These are phyloP conservation scores for Pyricularia sp. DNA, from an alignment of 2,329 filamentous ascomycete genomes.

Conservation along the genomic window DNA sequence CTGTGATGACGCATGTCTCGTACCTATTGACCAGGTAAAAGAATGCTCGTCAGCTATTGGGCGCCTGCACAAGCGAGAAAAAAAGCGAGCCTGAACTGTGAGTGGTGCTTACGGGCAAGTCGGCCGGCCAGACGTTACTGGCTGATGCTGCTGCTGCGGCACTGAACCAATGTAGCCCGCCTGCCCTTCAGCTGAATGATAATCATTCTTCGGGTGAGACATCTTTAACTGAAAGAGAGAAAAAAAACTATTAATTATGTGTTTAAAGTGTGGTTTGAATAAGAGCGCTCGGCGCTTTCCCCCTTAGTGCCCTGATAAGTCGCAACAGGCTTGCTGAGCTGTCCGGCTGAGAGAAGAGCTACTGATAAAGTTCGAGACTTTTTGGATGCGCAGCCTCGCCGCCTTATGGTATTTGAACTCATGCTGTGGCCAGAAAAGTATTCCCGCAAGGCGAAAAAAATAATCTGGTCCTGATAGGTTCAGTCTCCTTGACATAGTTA, in stretches of 20 bases:
- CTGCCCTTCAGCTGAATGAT: not conserved
- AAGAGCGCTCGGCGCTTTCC: not conserved
- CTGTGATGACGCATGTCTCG: conserved; percentile 8
- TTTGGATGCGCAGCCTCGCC: not conserved
- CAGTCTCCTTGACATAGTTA: not conserved
- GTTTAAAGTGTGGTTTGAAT: not conserved
- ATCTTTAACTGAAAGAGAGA: not conserved
- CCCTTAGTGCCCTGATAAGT: not conserved
- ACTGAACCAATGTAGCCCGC: not conserved
- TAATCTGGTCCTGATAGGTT: not conserved
- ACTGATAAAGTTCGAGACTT: not conserved
- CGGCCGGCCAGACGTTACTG: not conserved
- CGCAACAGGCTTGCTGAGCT: not conserved
- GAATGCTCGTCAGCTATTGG: not conserved
- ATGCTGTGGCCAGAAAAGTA: not conserved
- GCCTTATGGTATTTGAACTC: not conserved
- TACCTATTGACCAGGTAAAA: not conserved
- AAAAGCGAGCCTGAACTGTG: not conserved
- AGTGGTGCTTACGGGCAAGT: not conserved
- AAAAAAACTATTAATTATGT: not conserved
- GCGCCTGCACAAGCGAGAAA: not conserved
- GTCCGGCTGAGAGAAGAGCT: not conserved
- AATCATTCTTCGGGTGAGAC: not conserved
- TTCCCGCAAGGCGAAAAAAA: not conserved
- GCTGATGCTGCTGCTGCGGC: not conserved